phyloP scores from a whole-genome alignment of 345 rosid species.

The Eucalyptus regnans region DNA sequence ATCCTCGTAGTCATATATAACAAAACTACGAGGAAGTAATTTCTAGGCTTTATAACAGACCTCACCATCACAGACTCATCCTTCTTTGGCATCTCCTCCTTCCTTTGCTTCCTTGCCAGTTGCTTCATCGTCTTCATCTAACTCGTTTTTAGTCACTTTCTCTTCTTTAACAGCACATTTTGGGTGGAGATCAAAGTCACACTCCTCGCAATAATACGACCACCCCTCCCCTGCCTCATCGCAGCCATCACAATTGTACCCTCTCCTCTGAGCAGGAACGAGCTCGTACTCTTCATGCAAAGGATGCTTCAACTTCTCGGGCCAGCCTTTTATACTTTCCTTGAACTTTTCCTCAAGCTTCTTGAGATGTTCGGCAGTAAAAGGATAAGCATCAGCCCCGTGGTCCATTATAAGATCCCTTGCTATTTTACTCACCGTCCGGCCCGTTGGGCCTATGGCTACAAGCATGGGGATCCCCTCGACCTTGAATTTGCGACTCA shows the following conservation, averaged over 20 bases:
- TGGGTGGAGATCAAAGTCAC: constrained; percentile 60
- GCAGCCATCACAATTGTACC: neutral
- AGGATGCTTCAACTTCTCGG: constrained; percentile 42
- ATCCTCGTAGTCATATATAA: too few species aligned
- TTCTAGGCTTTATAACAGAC: too few species aligned
- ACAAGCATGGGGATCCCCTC: constrained; percentile 16
- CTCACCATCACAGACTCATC: neutral
- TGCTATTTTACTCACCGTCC: constrained; percentile 16
- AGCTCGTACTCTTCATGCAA: constrained; percentile 41
- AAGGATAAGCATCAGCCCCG: constrained; percentile 32
- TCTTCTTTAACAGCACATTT: constrained; percentile 65
- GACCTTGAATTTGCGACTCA: constrained; percentile 22
- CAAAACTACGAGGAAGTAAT: too few species aligned
- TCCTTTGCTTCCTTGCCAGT: neutral
- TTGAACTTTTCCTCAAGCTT: constrained; percentile 11
- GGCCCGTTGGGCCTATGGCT: constrained; percentile 25
- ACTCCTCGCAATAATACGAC: constrained; percentile 31
- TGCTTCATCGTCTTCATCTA: constrained; percentile 2
- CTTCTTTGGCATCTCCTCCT: neutral
- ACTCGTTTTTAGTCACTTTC: constrained; percentile 31
- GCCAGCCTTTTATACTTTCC: constrained; percentile 67
- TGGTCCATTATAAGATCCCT: neutral
- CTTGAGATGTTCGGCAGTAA: constrained; percentile 8
- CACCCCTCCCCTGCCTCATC: constrained; percentile 19
- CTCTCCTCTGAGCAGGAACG: constrained; percentile 4